Evolutionary conservation across 2,329 filamentous ascomycete genomes (phyloP).

Genomic region (Acarospora socialis): DNA sequence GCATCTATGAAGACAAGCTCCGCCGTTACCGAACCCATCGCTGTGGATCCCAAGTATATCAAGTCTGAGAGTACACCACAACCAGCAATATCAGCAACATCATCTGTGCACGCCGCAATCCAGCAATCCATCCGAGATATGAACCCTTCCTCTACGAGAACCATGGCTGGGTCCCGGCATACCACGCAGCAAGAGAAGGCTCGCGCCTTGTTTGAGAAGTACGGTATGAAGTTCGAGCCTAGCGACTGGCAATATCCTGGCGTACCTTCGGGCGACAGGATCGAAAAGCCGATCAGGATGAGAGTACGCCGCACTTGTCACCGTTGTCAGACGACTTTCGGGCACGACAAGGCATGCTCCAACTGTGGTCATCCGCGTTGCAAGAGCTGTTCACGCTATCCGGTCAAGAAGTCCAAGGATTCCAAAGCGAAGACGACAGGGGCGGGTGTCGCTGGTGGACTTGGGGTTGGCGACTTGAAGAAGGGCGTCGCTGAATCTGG

Average conservation of each 20-base stretch:
- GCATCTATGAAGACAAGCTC: too few relatives aligned
- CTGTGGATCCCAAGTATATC: too few relatives aligned
- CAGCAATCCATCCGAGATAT: conserved; percentile 9
- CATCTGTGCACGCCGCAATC: conserved; percentile 7
- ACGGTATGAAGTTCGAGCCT: conserved; percentile 29
- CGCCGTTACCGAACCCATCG: too few relatives aligned
- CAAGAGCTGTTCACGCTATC: conserved; percentile 64
- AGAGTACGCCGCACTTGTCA: conserved; percentile 52
- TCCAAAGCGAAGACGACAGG: conserved; percentile 7
- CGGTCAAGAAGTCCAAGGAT: conserved; percentile 48
- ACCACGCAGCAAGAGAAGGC: conserved; percentile 31
- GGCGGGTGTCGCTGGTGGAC: too few relatives aligned
- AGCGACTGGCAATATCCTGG: too few relatives aligned
- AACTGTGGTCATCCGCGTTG: conserved; percentile 70
- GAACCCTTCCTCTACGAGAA: conserved; percentile 3
- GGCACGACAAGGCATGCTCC: conserved; percentile 55
- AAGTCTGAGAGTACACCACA: too few relatives aligned
- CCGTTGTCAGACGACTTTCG: conserved; percentile 61
- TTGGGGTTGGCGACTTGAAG: not conserved
- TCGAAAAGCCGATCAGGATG: conserved; percentile 33
- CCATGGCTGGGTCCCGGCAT: too few relatives aligned
- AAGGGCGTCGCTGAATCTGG: conserved; percentile 12
- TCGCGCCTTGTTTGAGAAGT: conserved; percentile 32
- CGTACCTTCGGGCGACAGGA: too few relatives aligned
- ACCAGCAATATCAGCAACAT: too few relatives aligned